Evolutionary conservation across 139 green algal genomes (phyloP).

Genomic region (Choricystis sp.): DNA sequence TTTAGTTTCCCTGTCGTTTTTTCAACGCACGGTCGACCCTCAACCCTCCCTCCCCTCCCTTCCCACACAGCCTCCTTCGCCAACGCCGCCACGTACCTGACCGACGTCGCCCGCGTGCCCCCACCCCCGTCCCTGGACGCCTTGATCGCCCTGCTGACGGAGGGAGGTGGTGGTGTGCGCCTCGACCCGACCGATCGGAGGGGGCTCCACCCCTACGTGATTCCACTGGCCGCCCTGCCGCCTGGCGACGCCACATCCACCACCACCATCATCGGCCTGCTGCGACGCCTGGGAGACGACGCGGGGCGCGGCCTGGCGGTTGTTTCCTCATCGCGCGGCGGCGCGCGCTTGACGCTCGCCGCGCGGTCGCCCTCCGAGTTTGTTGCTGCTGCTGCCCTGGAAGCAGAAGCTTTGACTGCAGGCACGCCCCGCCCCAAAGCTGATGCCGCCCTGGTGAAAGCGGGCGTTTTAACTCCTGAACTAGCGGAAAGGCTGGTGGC

Average conservation of each 20-base stretch:
- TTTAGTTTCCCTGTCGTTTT: background rate
- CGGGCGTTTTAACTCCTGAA: no score
- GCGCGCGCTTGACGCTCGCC: slow-evolving; percentile 3
- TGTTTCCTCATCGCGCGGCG: slow-evolving; percentile 27
- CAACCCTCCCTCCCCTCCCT: background rate
- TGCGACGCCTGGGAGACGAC: slow-evolving; percentile 41
- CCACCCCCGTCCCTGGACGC: slow-evolving; percentile 5
- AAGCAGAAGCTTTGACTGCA: slow-evolving; percentile 28
- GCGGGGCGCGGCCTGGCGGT: slow-evolving; percentile 39
- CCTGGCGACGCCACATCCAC: slow-evolving; percentile 2
- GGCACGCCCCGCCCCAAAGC: slow-evolving; percentile 45
- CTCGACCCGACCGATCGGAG: slow-evolving; percentile 32
- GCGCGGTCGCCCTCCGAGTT: background rate
- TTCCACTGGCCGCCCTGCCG: slow-evolving; percentile 33
- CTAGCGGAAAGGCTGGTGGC: slow-evolving; percentile 41
- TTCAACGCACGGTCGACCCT: no score
- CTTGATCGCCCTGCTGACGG: slow-evolving; percentile 36
- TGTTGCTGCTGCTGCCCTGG: no score
- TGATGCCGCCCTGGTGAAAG: no score
- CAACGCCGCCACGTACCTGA: slow-evolving; percentile 10
- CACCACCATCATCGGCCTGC: slow-evolving; percentile 31
- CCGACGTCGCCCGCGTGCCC: slow-evolving; percentile 15
- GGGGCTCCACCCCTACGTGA: slow-evolving; percentile 50
- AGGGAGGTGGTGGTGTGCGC: slow-evolving; percentile 24
- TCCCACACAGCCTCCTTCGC: background rate